phyloP scores from a whole-genome alignment of 2,329 filamentous ascomycete species.

The Fusarium sp. region DNA sequence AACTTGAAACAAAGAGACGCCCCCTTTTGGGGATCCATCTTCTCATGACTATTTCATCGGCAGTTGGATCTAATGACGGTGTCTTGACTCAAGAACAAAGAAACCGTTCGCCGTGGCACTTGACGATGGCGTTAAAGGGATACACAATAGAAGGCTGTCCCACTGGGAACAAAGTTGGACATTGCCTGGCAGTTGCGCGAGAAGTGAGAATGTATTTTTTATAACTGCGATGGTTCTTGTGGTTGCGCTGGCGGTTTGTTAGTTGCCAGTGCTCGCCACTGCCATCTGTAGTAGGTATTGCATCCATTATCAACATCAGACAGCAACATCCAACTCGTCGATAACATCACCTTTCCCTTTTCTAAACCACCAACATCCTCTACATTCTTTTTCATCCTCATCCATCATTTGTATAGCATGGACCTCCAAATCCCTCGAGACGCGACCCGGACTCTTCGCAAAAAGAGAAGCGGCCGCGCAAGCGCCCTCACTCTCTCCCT shows the following conservation, averaged over 20 bases:
- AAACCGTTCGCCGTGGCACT: slow-evolving; percentile 28
- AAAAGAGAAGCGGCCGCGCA: slow-evolving; percentile 29
- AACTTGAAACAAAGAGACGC: slow-evolving; percentile 23
- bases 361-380: no score
- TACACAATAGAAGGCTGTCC: slow-evolving; percentile 23
- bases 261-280: slow-evolving; percentile 23
- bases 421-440: slow-evolving; percentile 25
- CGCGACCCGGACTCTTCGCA: slow-evolving; percentile 19
- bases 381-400: not conserved
- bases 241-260: slow-evolving; percentile 1
- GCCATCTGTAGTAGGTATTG: not conserved
- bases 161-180: slow-evolving; percentile 15
- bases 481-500: slow-evolving; percentile 27
- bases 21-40: not conserved
- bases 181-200: not conserved
- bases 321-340: not conserved
- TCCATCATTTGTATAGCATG: slow-evolving; percentile 2
- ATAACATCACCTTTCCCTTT: no score
- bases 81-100: slow-evolving; percentile 33
- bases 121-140: slow-evolving; percentile 6
- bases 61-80: slow-evolving; percentile 10
- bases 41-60: not conserved
- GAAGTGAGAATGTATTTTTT: not conserved
- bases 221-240: not conserved
- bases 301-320: not conserved